A percentile compares a stretch with the other conserved stretches of the same genome.
These are phyloP conservation scores for Globisporangium uncinulatum DNA, from an alignment of 352 stramenopile species.

Conservation along the genomic window DNA sequence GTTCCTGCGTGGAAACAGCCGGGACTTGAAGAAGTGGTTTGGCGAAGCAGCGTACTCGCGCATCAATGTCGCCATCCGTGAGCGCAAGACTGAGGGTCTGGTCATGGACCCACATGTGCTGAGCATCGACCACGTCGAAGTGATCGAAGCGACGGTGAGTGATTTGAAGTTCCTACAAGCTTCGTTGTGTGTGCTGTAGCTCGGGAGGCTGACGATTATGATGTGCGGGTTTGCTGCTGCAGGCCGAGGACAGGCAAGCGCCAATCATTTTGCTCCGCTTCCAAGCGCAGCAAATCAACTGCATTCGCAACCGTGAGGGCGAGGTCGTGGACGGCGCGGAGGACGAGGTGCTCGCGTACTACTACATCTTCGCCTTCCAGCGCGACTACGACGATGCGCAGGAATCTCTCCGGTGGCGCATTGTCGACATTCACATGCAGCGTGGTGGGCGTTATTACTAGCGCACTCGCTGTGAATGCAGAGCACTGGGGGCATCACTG, in stretches of 20 bases:
- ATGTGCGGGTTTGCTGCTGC: conserved; percentile 2
- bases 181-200: not conserved
- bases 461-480: conserved; percentile 7
- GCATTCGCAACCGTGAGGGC: conserved; percentile 95
- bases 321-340: conserved; percentile 95
- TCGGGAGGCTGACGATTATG: not conserved
- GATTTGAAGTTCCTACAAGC: conserved; percentile 7
- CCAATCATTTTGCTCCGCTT: conserved; percentile 97
- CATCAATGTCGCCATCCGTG: conserved; percentile 92
- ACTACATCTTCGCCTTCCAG: conserved; percentile 98
- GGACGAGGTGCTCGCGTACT: conserved; percentile 96
- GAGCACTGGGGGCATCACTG: not conserved
- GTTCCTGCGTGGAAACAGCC: conserved; percentile 93
- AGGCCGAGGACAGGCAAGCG: conserved; percentile 87
- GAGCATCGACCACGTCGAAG: conserved; percentile 95
- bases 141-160: conserved; percentile 88
- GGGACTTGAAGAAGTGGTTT: conserved; percentile 95
- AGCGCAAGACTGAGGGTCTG: conserved; percentile 91
- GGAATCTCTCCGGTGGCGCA: conserved; percentile 76
- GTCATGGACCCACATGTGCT: conserved; percentile 95
- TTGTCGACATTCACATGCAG: conserved; percentile 87
- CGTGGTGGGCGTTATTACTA: conserved; percentile 78
- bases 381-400: conserved; percentile 95
- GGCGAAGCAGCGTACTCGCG: conserved; percentile 93
- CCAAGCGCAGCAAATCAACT: conserved; percentile 99